phyloP scores from a whole-genome alignment of 2,329 filamentous ascomycete species.

The Diaporthe sp. region DNA sequence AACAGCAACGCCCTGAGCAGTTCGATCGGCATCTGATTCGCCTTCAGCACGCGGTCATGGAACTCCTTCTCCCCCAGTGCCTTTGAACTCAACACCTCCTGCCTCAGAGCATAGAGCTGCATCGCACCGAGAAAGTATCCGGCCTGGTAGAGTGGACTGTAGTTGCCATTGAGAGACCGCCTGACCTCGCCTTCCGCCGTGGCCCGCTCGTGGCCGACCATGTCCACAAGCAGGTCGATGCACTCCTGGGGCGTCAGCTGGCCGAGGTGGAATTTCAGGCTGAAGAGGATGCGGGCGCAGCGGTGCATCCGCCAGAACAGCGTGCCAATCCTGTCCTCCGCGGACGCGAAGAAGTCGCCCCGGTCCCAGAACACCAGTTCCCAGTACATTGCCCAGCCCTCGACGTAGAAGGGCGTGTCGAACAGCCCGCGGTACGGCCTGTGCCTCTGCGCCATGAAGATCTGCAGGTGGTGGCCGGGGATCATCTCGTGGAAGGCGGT shows the following conservation, averaged over 20 bases:
- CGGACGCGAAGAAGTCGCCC: constrained; percentile 62
- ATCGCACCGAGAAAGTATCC: constrained; percentile 73
- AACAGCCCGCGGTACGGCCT: constrained; percentile 66
- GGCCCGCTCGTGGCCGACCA: constrained; percentile 70
- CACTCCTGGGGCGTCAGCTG: constrained; percentile 67
- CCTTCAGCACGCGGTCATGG: constrained; percentile 65
- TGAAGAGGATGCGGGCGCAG: constrained; percentile 71
- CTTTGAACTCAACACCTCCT: constrained; percentile 58
- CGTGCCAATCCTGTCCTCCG: constrained; percentile 69
- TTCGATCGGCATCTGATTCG: constrained; percentile 52
- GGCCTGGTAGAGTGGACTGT: constrained; percentile 70
- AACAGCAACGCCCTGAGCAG: constrained; percentile 37
- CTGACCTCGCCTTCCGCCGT: constrained; percentile 74
- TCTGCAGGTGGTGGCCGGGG: constrained; percentile 69
- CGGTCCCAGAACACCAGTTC: constrained; percentile 71
- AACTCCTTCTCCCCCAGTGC: constrained; percentile 65
- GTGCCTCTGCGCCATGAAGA: constrained; percentile 61
- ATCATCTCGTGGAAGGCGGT: constrained; percentile 75
- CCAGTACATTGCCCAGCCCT: constrained; percentile 75
- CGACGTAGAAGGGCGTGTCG: constrained; percentile 70
- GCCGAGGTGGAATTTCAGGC: constrained; percentile 70
- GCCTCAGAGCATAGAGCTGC: constrained; percentile 65
- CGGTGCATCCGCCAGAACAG: constrained; percentile 76
- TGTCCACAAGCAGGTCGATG: constrained; percentile 68
- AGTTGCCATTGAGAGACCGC: constrained; percentile 68